These are phyloP conservation scores for Mycena maculata DNA, from an alignment of 768 basidiomycete genomes.

Conservation along the genomic window DNA sequence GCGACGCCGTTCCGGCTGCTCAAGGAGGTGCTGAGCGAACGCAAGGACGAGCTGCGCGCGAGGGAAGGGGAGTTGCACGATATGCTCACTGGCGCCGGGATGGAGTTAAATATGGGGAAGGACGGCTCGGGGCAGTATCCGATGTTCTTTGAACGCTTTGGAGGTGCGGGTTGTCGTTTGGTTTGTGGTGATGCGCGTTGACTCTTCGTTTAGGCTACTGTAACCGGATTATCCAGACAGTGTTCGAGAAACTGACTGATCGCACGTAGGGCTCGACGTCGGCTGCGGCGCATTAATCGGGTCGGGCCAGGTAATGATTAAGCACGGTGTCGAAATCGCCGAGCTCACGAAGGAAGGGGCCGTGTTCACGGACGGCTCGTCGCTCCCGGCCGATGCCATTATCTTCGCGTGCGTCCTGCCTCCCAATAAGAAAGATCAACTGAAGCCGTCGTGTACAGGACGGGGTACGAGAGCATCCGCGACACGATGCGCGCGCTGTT, in stretches of 20 bases:
- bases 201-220: slow-evolving; percentile 7
- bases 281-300: slow-evolving; percentile 63
- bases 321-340: slow-evolving; percentile 60
- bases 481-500: slow-evolving; percentile 21
- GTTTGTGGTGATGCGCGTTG: not conserved
- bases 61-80: slow-evolving; percentile 7
- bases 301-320: slow-evolving; percentile 67
- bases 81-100: not conserved
- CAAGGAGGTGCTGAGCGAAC: slow-evolving; percentile 9
- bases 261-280: slow-evolving; percentile 51
- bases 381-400: slow-evolving; percentile 54
- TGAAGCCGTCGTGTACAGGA: not conserved
- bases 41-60: slow-evolving; percentile 10
- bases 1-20: slow-evolving; percentile 10
- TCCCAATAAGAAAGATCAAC: too few species aligned
- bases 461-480: slow-evolving; percentile 6
- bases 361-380: slow-evolving; percentile 52
- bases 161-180: not conserved
- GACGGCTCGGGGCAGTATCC: slow-evolving; percentile 10
- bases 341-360: slow-evolving; percentile 47
- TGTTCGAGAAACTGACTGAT: not conserved
- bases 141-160: slow-evolving; percentile 17
- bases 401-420: slow-evolving; percentile 59
- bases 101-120: slow-evolving; percentile 1
- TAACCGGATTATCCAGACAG: not conserved